Evolutionary conservation across 2,329 filamentous ascomycete genomes (phyloP), one percentile per base, ranked within the genome.

Genomic region (Colletotrichum echinochloae): DNA sequence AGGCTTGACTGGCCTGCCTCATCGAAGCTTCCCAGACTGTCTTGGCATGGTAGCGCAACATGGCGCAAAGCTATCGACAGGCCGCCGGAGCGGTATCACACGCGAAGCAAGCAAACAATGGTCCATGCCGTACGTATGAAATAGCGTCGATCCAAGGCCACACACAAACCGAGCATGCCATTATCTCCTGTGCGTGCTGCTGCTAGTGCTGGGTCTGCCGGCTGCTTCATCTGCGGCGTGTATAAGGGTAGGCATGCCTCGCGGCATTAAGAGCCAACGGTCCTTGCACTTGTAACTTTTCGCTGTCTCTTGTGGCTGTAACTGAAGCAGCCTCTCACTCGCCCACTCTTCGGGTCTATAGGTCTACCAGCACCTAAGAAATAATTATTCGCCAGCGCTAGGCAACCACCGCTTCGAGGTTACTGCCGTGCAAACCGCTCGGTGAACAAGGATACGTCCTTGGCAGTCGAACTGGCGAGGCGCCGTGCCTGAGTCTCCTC

Each of bases 11-110:
- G 52, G 28, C 51, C 64, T 63, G 64, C 64, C 64, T 71, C 64
- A 68, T 68, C 64, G 68, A 63, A 59, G 52, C 68, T 46, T 71
- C n/a, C n/a, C 59, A 68, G 30, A 39, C 56, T 57, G 64, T 71
- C 65, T 71, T 46, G 64, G 49, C 68, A 33, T 46, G 23, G 68
- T 68, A 30, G 37, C 64, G 68, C 68, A 39, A 18, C 68, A 46
- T 71, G 44, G 44, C 14, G 48, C 37, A 66, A 56, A 30, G 30
- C 20, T 26, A 60, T 37, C 35, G n/a, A 39, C 16, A 28, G 33
- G 14, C 39, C 46, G 44, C 64, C 30, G 39, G 39, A 26, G 44
- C 30, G 18, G n/a, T n/a, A n/a, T 20, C 48, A 39, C 63, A 63
- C 52, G 46, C 59, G 54, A 71, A 33, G 57, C 64, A 68, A 68